Percentiles rank a stretch among this genome's conserved stretches.
These are phyloP conservation scores for Carpinus fangiana DNA, from an alignment of 306 rosid species.

Conservation along the genomic window DNA sequence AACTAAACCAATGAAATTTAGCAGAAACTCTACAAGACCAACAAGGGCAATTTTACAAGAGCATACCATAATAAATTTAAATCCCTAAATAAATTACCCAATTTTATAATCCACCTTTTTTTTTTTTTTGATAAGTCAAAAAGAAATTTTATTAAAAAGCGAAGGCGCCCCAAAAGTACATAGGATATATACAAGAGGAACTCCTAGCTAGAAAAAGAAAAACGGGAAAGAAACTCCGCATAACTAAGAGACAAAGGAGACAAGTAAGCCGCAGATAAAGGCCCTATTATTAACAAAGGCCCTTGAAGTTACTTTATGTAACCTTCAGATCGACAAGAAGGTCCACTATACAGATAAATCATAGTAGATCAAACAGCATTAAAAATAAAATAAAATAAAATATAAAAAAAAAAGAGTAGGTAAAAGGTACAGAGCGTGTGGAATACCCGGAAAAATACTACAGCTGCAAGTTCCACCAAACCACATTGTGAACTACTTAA, in stretches of 20 bases:
- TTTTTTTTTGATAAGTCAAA: no score
- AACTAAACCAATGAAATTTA: constrained; percentile 11
- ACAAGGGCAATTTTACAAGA: constrained; percentile 16
- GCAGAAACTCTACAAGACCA: constrained; percentile 4
- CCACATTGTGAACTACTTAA: constrained; percentile 67
- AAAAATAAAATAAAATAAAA: neutral
- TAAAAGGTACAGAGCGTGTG: constrained; percentile 17
- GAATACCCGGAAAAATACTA: constrained; percentile 70
- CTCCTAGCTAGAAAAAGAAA: no score
- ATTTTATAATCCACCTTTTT: neutral
- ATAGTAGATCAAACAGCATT: constrained; percentile 9
- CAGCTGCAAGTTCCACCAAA: constrained; percentile 86
- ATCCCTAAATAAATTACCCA: neutral
- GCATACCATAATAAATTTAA: neutral
- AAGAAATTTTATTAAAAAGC: no score
- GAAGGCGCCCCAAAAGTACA: no score
- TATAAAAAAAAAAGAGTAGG: neutral
- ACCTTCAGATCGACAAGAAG: constrained; percentile 1
- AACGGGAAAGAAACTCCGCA: no score
- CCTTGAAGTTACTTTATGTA: constrained; percentile 1
- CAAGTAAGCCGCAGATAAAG: no score
- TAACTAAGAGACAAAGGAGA: no score
- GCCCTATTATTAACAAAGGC: neutral
- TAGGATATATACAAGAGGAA: no score
- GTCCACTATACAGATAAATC: neutral